Evolutionary conservation across 306 rosid species (phyloP).

Genomic region (Amphicarpaea edgeworthii): DNA sequence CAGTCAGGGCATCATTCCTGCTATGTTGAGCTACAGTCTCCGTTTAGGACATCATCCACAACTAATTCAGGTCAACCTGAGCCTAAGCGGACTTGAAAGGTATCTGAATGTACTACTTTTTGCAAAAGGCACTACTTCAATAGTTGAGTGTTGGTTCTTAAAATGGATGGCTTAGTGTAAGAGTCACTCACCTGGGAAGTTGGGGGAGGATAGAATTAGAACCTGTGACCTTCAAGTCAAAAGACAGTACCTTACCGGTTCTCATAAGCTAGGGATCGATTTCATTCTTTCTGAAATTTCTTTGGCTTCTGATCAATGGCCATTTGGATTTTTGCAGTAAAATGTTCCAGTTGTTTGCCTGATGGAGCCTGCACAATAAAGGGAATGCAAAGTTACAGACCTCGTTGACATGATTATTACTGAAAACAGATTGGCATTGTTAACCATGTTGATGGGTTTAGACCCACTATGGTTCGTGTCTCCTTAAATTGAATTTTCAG

Average conservation of each 20-base stretch:
- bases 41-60: constrained; percentile 52
- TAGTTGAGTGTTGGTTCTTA: constrained; percentile 6
- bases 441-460: constrained; percentile 53
- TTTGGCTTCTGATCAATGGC: constrained; percentile 43
- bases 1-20: constrained; percentile 61
- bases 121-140: constrained; percentile 34
- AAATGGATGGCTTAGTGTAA: not conserved
- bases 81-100: constrained; percentile 55
- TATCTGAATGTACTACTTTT: constrained; percentile 36
- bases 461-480: constrained; percentile 53
- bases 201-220: not conserved
- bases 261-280: not conserved
- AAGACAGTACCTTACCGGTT: not conserved
- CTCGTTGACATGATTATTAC: constrained; percentile 55
- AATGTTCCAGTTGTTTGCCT: constrained; percentile 59
- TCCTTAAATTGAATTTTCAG: constrained; percentile 50
- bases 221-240: not conserved
- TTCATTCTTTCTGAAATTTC: constrained; percentile 17
- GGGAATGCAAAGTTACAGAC: constrained; percentile 56
- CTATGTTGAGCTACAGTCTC: constrained; percentile 59
- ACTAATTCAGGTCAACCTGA: constrained; percentile 53
- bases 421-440: constrained; percentile 53
- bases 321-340: constrained; percentile 49
- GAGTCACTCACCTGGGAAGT: not conserved
- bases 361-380: constrained; percentile 61